Conservation (phyloP, 495 filamentous ascomycete species). For the Neurospora sp. region DNA sequence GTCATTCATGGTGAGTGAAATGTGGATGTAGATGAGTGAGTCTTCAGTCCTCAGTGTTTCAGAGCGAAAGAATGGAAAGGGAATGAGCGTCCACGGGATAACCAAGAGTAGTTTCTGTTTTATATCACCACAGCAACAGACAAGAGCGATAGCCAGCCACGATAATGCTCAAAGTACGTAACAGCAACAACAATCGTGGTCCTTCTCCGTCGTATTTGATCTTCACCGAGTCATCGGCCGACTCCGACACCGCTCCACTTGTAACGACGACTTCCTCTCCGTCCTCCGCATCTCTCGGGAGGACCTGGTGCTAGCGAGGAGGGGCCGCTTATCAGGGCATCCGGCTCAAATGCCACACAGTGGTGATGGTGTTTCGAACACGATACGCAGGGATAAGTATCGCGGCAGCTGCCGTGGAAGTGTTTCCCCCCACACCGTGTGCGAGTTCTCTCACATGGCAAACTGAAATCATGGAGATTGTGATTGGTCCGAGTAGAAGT, state of each 20-base stretch:
- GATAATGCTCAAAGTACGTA: neutral
- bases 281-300: slow-evolving; percentile 4
- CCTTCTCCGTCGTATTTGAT: neutral
- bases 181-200: neutral
- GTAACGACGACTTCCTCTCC: neutral
- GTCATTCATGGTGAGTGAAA: slow-evolving; percentile 16
- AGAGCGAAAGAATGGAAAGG: neutral
- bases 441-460: neutral
- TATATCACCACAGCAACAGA: neutral
- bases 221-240: neutral
- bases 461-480: neutral
- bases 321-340: neutral
- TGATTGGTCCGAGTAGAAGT: neutral
- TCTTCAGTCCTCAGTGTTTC: neutral
- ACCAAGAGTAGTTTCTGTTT: slow-evolving; percentile 1
- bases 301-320: neutral
- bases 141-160: neutral
- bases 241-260: neutral
- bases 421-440: neutral
- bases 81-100: neutral
- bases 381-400: neutral
- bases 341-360: neutral
- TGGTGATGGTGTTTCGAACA: neutral
- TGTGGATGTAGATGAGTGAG: neutral
- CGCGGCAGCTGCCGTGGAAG: neutral